A percentile compares a stretch with the other conserved stretches of the same genome.
These are phyloP conservation scores for Balakata baccata DNA, from an alignment of 345 rosid genomes.

Conservation along the genomic window DNA sequence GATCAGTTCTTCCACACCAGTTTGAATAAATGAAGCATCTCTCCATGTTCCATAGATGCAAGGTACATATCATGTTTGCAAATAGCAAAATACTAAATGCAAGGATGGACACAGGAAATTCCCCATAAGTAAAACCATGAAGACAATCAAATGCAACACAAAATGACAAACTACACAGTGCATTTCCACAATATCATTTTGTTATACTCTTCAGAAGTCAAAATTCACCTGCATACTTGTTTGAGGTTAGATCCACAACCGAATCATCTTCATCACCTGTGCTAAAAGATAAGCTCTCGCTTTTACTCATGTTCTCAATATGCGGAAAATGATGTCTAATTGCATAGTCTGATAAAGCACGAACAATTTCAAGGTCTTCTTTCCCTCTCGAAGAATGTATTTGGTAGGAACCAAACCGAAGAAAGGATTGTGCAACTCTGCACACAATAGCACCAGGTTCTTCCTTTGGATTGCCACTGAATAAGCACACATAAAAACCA, in stretches of 20 bases:
- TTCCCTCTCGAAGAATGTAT: constrained; percentile 85
- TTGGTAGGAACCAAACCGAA: constrained; percentile 91
- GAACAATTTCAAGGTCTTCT: constrained; percentile 78
- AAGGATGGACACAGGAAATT: not conserved
- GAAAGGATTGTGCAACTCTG: constrained; percentile 84
- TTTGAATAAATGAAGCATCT: not conserved
- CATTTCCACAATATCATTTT: not conserved
- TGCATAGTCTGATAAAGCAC: constrained; percentile 85
- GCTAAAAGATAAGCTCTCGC: constrained; percentile 85
- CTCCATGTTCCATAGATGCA: not conserved
- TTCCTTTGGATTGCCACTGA: constrained; percentile 93
- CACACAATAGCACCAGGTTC: constrained; percentile 96
- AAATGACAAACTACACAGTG: not conserved
- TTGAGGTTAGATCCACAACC: constrained; percentile 84
- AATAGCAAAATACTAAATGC: not conserved
- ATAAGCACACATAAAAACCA: constrained; percentile 18
- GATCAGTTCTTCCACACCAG: not conserved
- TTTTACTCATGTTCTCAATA: constrained; percentile 69
- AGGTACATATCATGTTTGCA: not conserved
- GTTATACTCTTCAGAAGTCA: not conserved
- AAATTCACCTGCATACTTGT: constrained; percentile 86
- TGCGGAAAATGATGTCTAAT: constrained; percentile 84
- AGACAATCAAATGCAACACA: not conserved
- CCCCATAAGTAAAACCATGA: not conserved
- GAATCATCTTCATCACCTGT: constrained; percentile 73